Conservation (phyloP, 164 flowering plant genomes). For the Vitis vinifera region ASM3070453v1 NC_081805.1:6127501-6128000, state of each 20-base stretch:
- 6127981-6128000: conserved; percentile 54
- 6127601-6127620: not conserved
- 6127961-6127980: conserved; percentile 61
- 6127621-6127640: conserved; percentile 5
- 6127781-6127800: conserved; percentile 52
- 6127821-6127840: conserved; percentile 36
- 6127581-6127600: conserved; percentile 2
- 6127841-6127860: conserved; percentile 59
- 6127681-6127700: conserved; percentile 61
- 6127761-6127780: conserved; percentile 75
- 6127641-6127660: conserved; percentile 34
- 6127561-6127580: conserved; percentile 54
- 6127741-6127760: conserved; percentile 72
- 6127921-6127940: conserved; percentile 49
- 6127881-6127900: conserved; percentile 52
- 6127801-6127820: conserved; percentile 43
- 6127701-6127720: conserved; percentile 34
- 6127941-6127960: conserved; percentile 49
- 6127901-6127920: conserved; percentile 55
- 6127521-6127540: conserved; percentile 47
- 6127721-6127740: conserved; percentile 37
- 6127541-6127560: conserved; percentile 61
- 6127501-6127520: conserved; percentile 17
- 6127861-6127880: conserved; percentile 48
- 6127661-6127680: conserved; percentile 49